Percentiles rank a stretch among this genome's conserved stretches.
Evolutionary conservation across 2,329 filamentous ascomycete species (phyloP).

Genomic region (Colletotrichum tofieldiae): DNA sequence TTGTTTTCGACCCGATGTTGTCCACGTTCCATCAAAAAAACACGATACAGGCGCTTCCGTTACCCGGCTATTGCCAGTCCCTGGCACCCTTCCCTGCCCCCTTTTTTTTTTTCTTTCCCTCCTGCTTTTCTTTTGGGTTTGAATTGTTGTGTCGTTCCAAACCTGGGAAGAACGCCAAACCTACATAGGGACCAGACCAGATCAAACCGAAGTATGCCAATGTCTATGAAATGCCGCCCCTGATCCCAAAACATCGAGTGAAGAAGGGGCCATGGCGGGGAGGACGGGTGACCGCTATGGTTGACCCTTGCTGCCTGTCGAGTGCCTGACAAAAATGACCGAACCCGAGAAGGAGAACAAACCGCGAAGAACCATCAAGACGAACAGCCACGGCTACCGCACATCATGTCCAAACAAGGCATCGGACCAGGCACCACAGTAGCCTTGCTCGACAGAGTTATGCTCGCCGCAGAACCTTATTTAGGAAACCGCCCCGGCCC

Average conservation of each 20-base stretch:
- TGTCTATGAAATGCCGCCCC: background rate
- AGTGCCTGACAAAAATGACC: background rate
- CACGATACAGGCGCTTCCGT: background rate
- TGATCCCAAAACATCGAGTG: slow-evolving; percentile 15
- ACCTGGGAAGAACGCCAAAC: background rate
- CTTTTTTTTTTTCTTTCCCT: too few species aligned
- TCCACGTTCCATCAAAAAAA: background rate
- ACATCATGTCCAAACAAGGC: slow-evolving; percentile 4
- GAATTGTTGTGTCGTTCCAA: background rate
- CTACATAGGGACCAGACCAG: background rate
- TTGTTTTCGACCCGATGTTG: background rate
- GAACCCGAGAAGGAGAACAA: background rate
- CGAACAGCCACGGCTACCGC: background rate
- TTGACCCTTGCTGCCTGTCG: background rate
- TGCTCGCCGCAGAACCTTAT: slow-evolving; percentile 55
- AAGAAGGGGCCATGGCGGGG: background rate
- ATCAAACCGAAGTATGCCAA: slow-evolving; percentile 11
- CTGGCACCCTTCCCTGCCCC: background rate
- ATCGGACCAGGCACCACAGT: background rate
- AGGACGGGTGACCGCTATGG: background rate
- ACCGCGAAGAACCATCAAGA: slow-evolving; percentile 1
- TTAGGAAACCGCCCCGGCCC: slow-evolving; percentile 52
- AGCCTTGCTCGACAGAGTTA: slow-evolving; percentile 23
- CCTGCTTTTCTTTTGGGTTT: background rate
- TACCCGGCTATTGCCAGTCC: too few species aligned